Evolutionary conservation across 257 asterid genomes (phyloP).

Genomic region (Dorcoceras hygrometricum): DNA sequence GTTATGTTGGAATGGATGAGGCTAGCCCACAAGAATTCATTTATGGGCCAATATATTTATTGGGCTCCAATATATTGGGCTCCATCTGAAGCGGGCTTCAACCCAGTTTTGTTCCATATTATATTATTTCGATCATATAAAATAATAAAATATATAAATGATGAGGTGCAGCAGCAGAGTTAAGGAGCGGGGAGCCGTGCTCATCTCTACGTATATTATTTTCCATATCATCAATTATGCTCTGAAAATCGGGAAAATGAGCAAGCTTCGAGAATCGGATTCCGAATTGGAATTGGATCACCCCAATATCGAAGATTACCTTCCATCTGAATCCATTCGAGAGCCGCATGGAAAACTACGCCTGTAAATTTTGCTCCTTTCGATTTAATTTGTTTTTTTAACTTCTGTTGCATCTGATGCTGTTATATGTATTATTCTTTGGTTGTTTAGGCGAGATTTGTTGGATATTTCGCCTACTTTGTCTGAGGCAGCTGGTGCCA

Average conservation of each 20-base stretch:
- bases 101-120: no score
- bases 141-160: no score
- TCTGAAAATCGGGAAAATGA: slow-evolving; percentile 27
- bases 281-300: slow-evolving; percentile 93
- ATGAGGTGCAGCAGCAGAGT: neutral
- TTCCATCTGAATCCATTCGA: slow-evolving; percentile 81
- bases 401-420: slow-evolving; percentile 4
- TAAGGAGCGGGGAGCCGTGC: neutral
- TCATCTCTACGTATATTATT: neutral
- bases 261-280: slow-evolving; percentile 46
- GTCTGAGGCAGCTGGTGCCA: slow-evolving; percentile 98
- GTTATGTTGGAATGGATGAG: no score
- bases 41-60: no score
- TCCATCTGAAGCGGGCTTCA: neutral
- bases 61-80: neutral
- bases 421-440: neutral
- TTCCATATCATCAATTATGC: neutral
- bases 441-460: slow-evolving; percentile 66
- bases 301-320: slow-evolving; percentile 85
- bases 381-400: neutral
- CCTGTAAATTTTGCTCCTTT: slow-evolving; percentile 40
- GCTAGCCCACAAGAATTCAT: no score
- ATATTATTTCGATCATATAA: no score
- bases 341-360: slow-evolving; percentile 77
- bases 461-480: slow-evolving; percentile 92